phyloP scores from a whole-genome alignment of 2,329 filamentous ascomycete genomes.

The Neocatenulostroma microsporum region DNA sequence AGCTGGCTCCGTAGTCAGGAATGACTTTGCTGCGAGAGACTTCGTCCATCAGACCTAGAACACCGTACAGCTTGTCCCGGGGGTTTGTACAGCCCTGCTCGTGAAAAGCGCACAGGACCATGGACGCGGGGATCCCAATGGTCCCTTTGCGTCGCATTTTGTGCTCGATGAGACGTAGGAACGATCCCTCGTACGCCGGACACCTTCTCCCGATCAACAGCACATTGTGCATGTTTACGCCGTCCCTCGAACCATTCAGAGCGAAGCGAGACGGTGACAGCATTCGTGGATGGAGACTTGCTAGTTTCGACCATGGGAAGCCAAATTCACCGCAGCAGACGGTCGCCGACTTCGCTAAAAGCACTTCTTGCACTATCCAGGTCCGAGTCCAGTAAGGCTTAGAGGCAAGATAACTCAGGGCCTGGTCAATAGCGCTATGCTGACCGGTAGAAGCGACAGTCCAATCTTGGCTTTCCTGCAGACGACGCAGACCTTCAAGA shows the following conservation, averaged over 20 bases:
- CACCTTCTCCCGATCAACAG: neutral
- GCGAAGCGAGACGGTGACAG: neutral
- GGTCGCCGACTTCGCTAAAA: neutral
- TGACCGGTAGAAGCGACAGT: neutral
- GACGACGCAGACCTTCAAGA: neutral
- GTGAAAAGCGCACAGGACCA: neutral
- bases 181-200: neutral
- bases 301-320: neutral
- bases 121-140: too few species aligned
- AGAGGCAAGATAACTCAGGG: neutral
- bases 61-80: neutral
- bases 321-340: neutral
- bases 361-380: neutral
- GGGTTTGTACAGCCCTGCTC: neutral
- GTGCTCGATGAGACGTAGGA: neutral
- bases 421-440: neutral
- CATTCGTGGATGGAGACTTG: neutral
- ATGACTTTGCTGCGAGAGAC: neutral
- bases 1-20: neutral
- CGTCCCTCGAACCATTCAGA: neutral
- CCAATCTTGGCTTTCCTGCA: neutral
- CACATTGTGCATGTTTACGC: neutral
- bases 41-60: neutral
- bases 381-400: neutral
- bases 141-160: too few species aligned